phyloP scores from a whole-genome alignment of 2,329 filamentous ascomycete species.

The Ceratocystis lukuohia region DNA sequence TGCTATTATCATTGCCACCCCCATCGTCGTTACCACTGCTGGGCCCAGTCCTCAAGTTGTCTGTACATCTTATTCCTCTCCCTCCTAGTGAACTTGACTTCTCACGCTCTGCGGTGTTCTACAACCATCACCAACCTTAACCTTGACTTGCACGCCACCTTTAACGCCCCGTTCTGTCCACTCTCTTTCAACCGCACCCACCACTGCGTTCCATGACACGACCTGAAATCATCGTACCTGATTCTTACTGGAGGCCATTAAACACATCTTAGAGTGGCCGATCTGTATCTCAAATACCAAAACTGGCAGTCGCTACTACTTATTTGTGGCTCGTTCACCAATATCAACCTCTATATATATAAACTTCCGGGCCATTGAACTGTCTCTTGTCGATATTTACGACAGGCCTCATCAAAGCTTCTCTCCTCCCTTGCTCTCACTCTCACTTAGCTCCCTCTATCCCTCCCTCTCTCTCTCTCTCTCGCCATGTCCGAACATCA shows the following conservation, averaged over 20 bases:
- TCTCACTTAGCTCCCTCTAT: neutral
- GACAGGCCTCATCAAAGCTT: too few relatives aligned
- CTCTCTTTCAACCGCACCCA: neutral
- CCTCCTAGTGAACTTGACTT: neutral
- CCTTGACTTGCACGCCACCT: neutral
- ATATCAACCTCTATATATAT: neutral
- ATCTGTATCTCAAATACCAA: neutral
- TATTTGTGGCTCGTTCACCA: neutral
- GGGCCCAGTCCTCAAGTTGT: neutral
- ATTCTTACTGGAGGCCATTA: neutral
- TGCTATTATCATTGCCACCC: neutral
- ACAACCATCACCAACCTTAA: neutral
- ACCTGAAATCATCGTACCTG: neutral
- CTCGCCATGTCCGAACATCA: conserved; percentile 4
- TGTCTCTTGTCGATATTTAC: too few relatives aligned
- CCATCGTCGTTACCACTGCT: neutral
- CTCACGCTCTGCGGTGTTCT: neutral
- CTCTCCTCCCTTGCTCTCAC: neutral
- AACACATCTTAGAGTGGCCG: neutral
- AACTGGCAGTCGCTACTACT: neutral
- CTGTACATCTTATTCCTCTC: neutral
- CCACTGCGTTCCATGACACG: conserved; percentile 2
- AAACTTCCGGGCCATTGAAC: neutral
- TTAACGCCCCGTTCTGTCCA: neutral
- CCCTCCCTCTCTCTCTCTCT: neutral